phyloP scores from a whole-genome alignment of 768 basidiomycete genomes.

The Kwoniella bestiolae region DNA sequence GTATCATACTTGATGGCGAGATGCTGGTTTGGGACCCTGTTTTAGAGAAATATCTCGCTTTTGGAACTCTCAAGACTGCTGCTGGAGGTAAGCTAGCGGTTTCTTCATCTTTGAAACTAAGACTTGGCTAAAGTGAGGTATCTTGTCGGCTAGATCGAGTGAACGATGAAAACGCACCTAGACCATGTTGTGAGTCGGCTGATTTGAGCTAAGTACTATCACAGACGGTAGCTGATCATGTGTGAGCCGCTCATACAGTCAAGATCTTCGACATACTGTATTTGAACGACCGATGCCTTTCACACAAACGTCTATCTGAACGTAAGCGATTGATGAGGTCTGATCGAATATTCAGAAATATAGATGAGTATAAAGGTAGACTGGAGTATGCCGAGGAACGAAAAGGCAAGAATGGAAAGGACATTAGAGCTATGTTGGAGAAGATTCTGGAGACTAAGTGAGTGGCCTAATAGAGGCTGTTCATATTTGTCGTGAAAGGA shows the following conservation, averaged over 20 bases:
- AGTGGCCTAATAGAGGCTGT: constrained; percentile 14
- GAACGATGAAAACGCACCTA: constrained; percentile 67
- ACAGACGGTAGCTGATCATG: not conserved
- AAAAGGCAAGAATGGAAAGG: constrained; percentile 76
- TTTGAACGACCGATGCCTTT: constrained; percentile 70
- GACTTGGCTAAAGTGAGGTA: not conserved
- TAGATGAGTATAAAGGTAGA: constrained; percentile 67
- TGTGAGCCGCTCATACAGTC: constrained; percentile 68
- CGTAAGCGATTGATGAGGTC: constrained; percentile 77
- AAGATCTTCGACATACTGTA: constrained; percentile 95
- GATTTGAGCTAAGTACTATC: not conserved
- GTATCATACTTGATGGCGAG: constrained; percentile 93
- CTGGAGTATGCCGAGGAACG: constrained; percentile 77
- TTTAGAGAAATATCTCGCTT: constrained; percentile 83
- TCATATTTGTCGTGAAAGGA: not conserved
- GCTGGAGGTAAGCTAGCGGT: constrained; percentile 72
- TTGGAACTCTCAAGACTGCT: constrained; percentile 91
- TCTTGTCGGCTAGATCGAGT: constrained; percentile 57
- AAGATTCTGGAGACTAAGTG: constrained; percentile 72
- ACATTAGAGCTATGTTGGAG: constrained; percentile 79
- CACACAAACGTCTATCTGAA: constrained; percentile 71
- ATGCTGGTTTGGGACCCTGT: constrained; percentile 98
- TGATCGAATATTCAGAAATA: constrained; percentile 36
- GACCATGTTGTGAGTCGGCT: constrained; percentile 82
- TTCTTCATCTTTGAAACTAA: not conserved